Evolutionary conservation across 768 basidiomycete species (phyloP).

Genomic region (Termitomyces sp.): DNA sequence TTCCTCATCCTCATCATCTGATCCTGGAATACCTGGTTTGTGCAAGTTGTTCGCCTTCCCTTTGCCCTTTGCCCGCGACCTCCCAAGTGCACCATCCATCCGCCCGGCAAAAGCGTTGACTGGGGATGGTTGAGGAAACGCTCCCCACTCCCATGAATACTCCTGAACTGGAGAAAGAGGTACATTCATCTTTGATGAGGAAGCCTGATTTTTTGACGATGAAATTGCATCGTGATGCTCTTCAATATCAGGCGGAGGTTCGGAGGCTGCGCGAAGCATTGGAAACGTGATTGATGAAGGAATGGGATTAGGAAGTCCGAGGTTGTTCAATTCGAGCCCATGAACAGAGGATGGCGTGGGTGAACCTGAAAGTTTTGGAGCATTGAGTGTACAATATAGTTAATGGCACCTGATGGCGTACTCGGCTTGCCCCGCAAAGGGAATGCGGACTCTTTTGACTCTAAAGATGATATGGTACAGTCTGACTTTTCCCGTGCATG

Average conservation of each 20-base stretch:
- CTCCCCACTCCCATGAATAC: conserved; percentile 95
- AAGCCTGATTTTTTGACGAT: conserved; percentile 7
- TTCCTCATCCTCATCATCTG: conserved; percentile 27
- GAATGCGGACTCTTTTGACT: conserved; percentile 10
- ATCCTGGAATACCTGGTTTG: conserved; percentile 13
- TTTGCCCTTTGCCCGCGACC: conserved; percentile 25
- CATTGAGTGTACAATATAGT: neutral
- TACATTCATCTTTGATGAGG: conserved; percentile 13
- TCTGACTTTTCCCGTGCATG: conserved; percentile 39
- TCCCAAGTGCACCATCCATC: conserved; percentile 25
- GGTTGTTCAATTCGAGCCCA: conserved; percentile 2
- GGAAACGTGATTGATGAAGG: conserved; percentile 16
- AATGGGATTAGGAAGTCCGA: neutral
- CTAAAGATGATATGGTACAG: conserved; percentile 33
- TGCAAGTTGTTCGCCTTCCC: conserved; percentile 19
- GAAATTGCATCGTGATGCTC: conserved; percentile 15
- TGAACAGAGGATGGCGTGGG: conserved; percentile 22
- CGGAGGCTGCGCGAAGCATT: conserved; percentile 54
- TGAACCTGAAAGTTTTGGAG: conserved; percentile 14
- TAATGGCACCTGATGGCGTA: conserved; percentile 2
- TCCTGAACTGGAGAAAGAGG: conserved; percentile 43
- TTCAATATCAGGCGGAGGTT: conserved; percentile 53
- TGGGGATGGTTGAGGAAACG: conserved; percentile 79
- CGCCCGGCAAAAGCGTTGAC: conserved; percentile 45
- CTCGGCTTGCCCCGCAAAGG: conserved; percentile 10